phyloP scores from a whole-genome alignment of 306 rosid species.

The Castanea crenata region DNA sequence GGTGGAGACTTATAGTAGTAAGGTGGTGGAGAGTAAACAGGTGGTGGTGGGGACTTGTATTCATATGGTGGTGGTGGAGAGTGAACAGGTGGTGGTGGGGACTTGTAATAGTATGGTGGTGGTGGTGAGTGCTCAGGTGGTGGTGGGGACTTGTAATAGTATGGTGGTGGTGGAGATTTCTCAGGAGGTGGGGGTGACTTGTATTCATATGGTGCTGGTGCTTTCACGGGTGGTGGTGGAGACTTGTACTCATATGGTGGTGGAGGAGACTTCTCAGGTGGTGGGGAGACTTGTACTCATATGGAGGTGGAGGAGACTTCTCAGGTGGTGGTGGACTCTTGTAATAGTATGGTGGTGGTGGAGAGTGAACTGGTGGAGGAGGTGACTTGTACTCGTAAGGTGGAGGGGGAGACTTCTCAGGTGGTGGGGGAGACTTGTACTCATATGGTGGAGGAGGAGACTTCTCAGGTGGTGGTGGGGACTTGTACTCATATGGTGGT shows the following conservation, averaged over 20 bases:
- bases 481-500: constrained; percentile 23
- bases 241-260: constrained; percentile 17
- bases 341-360: constrained; percentile 32
- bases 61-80: constrained; percentile 1
- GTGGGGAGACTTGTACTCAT: constrained; percentile 38
- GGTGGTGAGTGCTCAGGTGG: background rate
- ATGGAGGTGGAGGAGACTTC: background rate
- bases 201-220: constrained; percentile 6
- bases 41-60: constrained; percentile 10
- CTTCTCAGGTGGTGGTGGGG: constrained; percentile 52
- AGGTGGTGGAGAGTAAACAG: constrained; percentile 5
- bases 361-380: constrained; percentile 26
- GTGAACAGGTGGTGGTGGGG: background rate
- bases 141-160: constrained; percentile 8
- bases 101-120: background rate
- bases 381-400: constrained; percentile 32
- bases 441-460: constrained; percentile 33
- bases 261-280: constrained; percentile 12
- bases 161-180: constrained; percentile 9
- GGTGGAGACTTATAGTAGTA: constrained; percentile 16
- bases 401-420: constrained; percentile 32
- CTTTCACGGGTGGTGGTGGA: constrained; percentile 2
- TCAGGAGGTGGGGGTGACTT: constrained; percentile 19
- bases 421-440: constrained; percentile 40
- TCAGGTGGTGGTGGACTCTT: constrained; percentile 18